A percentile compares a stretch with the other conserved stretches of the same genome.
Evolutionary conservation across 2,329 filamentous ascomycete species (phyloP).

Genomic region (Fusarium nematophilum): DNA sequence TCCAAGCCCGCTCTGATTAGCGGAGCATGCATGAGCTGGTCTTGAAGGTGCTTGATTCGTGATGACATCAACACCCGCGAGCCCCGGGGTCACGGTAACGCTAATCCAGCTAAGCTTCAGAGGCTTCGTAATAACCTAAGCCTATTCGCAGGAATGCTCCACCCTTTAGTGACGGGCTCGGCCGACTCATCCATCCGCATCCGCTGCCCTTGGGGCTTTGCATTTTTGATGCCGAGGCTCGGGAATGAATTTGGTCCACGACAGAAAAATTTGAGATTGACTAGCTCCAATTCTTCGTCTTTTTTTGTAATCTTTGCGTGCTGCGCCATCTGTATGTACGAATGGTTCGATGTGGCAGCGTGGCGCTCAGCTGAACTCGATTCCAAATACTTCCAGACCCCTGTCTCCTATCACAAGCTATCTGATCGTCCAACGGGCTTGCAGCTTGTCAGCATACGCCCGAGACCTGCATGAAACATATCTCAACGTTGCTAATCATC

Average conservation of each 20-base stretch:
- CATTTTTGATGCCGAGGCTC: constrained; percentile 5
- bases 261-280: too few relatives aligned
- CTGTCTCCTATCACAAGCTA: too few relatives aligned
- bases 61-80: constrained; percentile 37
- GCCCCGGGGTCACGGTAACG: background rate
- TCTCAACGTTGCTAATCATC: background rate
- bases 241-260: background rate
- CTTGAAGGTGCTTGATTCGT: constrained; percentile 7
- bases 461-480: background rate
- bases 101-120: background rate
- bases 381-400: background rate
- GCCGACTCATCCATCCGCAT: constrained; percentile 4
- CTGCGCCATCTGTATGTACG: too few relatives aligned
- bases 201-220: too few relatives aligned
- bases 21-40: constrained; percentile 2
- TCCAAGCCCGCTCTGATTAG: background rate
- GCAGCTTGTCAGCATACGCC: background rate
- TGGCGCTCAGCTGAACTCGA: background rate
- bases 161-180: constrained; percentile 5
- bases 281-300: too few relatives aligned
- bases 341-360: background rate
- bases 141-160: background rate
- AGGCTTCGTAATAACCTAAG: too few relatives aligned
- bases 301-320: too few relatives aligned
- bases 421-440: background rate